Conservation (phyloP, 768 basidiomycete genomes). For the Mycena epipterygia region DNA sequence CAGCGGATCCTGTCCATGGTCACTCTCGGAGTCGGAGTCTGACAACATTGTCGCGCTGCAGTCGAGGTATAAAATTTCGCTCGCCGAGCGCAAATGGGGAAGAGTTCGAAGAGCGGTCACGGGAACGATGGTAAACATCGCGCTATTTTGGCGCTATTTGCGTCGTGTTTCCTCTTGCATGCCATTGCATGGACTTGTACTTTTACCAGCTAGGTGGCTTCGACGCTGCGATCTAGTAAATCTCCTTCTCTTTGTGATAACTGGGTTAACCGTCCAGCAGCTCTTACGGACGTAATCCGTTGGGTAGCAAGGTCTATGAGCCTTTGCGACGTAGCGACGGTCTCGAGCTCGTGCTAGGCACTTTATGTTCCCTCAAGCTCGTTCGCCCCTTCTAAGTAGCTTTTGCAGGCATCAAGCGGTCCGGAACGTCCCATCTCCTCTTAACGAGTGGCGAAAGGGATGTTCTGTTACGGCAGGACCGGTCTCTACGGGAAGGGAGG, state of each 20-base stretch:
- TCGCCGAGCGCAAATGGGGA: neutral
- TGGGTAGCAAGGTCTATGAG: conserved; percentile 1
- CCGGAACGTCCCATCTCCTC: conserved; percentile 27
- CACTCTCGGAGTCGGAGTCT: conserved; percentile 62
- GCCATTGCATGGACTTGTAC: conserved; percentile 26
- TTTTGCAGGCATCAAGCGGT: conserved; percentile 23
- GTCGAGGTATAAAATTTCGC: neutral
- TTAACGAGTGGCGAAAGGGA: conserved; percentile 1
- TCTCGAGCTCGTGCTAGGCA: conserved; percentile 28
- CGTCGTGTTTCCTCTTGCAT: neutral
- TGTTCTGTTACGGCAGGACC: neutral
- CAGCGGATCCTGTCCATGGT: conserved; percentile 53
- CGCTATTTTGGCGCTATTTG: neutral
- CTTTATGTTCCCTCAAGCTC: no score
- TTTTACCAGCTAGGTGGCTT: conserved; percentile 38
- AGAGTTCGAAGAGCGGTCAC: conserved; percentile 10
- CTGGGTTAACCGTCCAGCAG: neutral
- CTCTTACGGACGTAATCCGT: neutral
- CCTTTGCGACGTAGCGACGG: neutral
- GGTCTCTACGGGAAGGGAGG: no score
- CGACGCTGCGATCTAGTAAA: conserved; percentile 10
- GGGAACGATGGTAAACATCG: no score
- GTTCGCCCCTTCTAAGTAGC: neutral
- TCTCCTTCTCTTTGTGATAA: neutral
- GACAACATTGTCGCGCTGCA: conserved; percentile 54